Evolutionary conservation across 306 rosid genomes (phyloP).

Genomic region (Cucurbita argyrosperma): DNA sequence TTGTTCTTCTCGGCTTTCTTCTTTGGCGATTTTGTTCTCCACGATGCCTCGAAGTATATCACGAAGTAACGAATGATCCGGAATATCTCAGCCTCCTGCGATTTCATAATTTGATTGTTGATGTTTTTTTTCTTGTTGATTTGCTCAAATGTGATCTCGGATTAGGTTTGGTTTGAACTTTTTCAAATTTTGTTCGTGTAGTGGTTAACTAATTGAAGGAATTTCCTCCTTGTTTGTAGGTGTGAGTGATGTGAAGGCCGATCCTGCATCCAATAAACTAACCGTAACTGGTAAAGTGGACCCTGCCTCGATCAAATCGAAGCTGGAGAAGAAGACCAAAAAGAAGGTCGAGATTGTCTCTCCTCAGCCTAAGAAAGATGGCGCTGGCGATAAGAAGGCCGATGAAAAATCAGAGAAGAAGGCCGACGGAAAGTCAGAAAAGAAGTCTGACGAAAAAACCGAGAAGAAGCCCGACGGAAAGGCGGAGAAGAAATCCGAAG

Average conservation of each 20-base stretch:
- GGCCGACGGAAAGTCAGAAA: neutral
- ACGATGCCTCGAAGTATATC: neutral
- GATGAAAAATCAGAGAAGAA: conserved; percentile 36
- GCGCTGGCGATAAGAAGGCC: conserved; percentile 31
- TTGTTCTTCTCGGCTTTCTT: neutral
- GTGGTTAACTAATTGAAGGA: neutral
- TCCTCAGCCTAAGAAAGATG: conserved; percentile 52
- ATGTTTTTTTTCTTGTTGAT: neutral
- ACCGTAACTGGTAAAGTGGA: conserved; percentile 58
- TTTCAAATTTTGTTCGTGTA: neutral
- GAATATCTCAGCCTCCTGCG: neutral
- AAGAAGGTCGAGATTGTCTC: conserved; percentile 63
- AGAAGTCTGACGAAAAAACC: conserved; percentile 11
- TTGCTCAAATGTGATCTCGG: neutral
- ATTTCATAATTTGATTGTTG: neutral
- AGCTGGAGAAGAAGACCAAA: conserved; percentile 36
- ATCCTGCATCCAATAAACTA: conserved; percentile 32
- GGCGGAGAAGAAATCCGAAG: neutral
- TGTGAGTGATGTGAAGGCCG: conserved; percentile 50
- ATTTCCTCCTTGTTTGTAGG: conserved; percentile 21
- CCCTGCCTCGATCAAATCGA: conserved; percentile 29
- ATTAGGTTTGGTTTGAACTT: neutral
- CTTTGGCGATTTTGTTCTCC: neutral
- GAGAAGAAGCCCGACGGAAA: conserved; percentile 34
- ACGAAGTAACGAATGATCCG: neutral